Percentiles rank a stretch among this genome's conserved stretches.
phyloP scores from a whole-genome alignment of 2,329 filamentous ascomycete genomes.

The Akanthomyces dipterigenus region DNA sequence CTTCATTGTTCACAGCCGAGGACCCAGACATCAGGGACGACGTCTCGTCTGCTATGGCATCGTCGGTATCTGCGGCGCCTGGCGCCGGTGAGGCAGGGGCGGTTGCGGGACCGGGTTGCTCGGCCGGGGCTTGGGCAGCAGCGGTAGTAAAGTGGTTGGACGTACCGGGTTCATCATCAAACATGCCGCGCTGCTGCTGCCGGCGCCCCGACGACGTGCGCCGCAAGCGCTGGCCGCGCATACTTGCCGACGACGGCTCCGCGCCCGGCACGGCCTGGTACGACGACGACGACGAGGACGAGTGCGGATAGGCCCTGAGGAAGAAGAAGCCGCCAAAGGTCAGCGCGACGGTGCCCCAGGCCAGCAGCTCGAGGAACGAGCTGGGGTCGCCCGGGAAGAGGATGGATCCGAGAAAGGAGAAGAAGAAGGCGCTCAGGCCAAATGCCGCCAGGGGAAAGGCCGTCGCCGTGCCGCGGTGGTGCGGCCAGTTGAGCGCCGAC shows the following conservation, averaged over 20 bases:
- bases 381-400: constrained; percentile 79
- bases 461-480: constrained; percentile 85
- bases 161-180: constrained; percentile 59
- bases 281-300: constrained; percentile 34
- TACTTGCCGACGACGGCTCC: constrained; percentile 23
- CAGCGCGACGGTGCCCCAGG: constrained; percentile 70
- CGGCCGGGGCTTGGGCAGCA: constrained; percentile 23
- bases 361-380: constrained; percentile 71
- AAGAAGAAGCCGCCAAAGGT: constrained; percentile 78
- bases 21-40: constrained; percentile 71
- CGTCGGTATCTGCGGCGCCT: constrained; percentile 19
- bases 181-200: background rate
- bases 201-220: constrained; percentile 34
- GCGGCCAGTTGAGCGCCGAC: constrained; percentile 86
- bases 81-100: constrained; percentile 11
- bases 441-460: constrained; percentile 91
- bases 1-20: constrained; percentile 44
- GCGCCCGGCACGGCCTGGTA: constrained; percentile 50
- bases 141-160: constrained; percentile 31
- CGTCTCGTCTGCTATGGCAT: constrained; percentile 52
- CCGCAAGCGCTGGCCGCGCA: constrained; percentile 32
- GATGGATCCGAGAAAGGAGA: constrained; percentile 70
- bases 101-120: constrained; percentile 13
- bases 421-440: constrained; percentile 93
- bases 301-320: constrained; percentile 62